Base-by-base conservation (phyloP, 1,284 basidiomycete genomes). In the Sporisorium graminicola region DNA sequence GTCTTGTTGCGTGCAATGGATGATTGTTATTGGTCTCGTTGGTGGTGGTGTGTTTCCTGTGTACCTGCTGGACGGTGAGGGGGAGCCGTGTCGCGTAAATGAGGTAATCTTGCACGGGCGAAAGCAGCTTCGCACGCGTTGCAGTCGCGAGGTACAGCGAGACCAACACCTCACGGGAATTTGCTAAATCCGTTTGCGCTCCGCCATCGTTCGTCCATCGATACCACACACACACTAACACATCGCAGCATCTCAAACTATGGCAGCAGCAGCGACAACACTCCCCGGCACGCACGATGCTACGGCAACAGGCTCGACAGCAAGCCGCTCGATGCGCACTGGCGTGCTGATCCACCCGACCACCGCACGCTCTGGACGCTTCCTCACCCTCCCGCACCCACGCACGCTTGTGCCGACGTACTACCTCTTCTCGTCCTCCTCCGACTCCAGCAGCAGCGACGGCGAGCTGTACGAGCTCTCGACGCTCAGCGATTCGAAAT, bases 361-460 rank as follows among this genome's bases (percentile, higher is more conserved):
- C 20, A 43, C 43, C 14, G 62, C 57, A 2, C 14, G 5, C 9
- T 59, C 52, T 16, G 66, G 63, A 3, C 65, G 69, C 24, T 60
- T 66, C 20, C 64, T 77, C n/a, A 44, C 65, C 47, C 67, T 77
- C 14, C 71, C 75, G 9, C 75, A 77, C 29, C 75, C 75, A 2
- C 57, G 71, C 16, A 77, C 64, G 0, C 14, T 24, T 2, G 47
- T 74, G 0, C 71, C 75, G 2, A 68, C 61, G 1, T 77, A 77
- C 58, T 74, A 64, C 47, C 61, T 77, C 12, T 29, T 29, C 26
- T 61, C 56, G n/a, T n/a, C n/a, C n/a, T n/a, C n/a, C n/a, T n/a
- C n/a, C n/a, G n/a, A n/a, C 5, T 14, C 26, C 3, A 1, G 24
- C 20, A 37, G 44, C n/a, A n/a, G 26, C 12, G 5, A 5, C 9